Base-by-base conservation (phyloP, 352 stramenopile genomes). In the Phytophthora cajani region DNA sequence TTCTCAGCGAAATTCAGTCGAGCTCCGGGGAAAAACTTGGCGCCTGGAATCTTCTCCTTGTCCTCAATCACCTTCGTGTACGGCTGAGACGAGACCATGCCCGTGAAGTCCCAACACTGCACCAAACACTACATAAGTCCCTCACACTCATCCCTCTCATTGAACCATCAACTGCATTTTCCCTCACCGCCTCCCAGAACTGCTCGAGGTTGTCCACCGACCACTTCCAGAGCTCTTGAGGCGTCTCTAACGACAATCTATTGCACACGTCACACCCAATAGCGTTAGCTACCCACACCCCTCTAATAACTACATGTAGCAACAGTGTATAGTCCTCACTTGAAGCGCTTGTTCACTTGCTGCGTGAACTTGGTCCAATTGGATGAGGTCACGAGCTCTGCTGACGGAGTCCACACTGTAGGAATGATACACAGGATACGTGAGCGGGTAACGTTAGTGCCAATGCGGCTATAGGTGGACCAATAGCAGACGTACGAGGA, bases 1-100 rank as follows among this genome's bases (percentile, higher is more conserved):
- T 93, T 93, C 51, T 93, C 82, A 1, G 86, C 84, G 71, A 93
- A 92, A 72, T 93, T 92, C 53, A 93, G 72, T 12, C 75, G 78
- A n/a, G 73, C 74, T 17, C 82, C 86, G 0, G 76, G 69, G 46
- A 92, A 93, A 72, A 93, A 93, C 75, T 90, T 91, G 60, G 85
- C 83, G 32, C 69, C 75, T 30, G 80, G 83, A 82, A 93, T 93
- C 62, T 93, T 91, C 10, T 74, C 72, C 21, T 77, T 71, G 57
- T 93, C 71, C 53, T 89, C 77, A n/a, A 91, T 49, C 58, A 79
- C 74, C 62, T 73, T 67, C 55, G 69, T 71, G 72, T 89, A 87
- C 36, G 85, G 85, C 50, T 71, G 69, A 5, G 82, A 91, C 23
- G 82, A 70, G 16, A 88, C 44, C 53, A 91, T 87, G 49, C 83